Evolutionary conservation across 225 moss, liverwort and hornwort genomes (phyloP).

Genomic region (Pleurozium schreberi): DNA sequence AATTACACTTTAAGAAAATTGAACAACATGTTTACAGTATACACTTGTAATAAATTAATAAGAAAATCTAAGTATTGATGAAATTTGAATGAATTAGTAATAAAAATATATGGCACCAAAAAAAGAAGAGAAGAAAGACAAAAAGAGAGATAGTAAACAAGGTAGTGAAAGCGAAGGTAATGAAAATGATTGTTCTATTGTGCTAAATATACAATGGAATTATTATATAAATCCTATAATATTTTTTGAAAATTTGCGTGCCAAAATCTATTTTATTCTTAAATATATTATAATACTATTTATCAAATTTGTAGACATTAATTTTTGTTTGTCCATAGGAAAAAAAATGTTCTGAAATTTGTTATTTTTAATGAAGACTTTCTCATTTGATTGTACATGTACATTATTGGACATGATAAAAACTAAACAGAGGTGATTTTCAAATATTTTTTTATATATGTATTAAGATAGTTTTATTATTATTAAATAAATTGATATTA

Average conservation of each 20-base stretch:
- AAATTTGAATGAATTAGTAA: not conserved
- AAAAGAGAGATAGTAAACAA: not conserved
- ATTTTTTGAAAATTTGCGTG: fast-evolving
- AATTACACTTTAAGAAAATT: too few species aligned
- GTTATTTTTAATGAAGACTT: not conserved
- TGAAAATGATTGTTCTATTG: not conserved
- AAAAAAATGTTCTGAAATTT: too few species aligned
- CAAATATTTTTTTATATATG: not conserved
- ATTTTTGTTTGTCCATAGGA: not conserved
- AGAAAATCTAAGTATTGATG: not conserved
- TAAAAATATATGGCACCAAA: not conserved
- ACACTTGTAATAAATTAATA: too few species aligned
- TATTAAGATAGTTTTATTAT: not conserved
- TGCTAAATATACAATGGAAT: not conserved
- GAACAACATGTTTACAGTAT: fast-evolving
- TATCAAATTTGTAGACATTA: not conserved
- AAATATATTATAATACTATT: not conserved
- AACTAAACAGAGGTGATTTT: not conserved
- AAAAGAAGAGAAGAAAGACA: not conserved
- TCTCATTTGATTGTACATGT: not conserved
- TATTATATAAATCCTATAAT: too few species aligned
- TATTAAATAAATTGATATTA: not conserved
- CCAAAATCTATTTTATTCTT: not conserved
- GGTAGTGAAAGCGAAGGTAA: not conserved
- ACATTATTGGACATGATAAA: not conserved